A percentile compares a stretch with the other conserved stretches of the same genome.
phyloP scores from a whole-genome alignment of 129 eudicot species.

The Kitagawia praeruptora region DNA sequence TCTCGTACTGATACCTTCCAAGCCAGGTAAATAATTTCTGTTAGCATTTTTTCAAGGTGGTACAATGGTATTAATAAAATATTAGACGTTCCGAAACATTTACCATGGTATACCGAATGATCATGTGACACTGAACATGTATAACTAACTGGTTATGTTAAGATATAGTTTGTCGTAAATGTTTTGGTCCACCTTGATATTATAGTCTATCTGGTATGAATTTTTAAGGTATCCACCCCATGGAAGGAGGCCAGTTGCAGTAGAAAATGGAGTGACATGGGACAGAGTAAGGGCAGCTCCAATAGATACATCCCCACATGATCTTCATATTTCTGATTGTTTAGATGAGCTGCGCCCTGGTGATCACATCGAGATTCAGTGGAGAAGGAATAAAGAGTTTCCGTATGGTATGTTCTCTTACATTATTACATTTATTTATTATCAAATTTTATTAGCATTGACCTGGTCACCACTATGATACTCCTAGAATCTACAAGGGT shows the following conservation, averaged over 20 bases:
- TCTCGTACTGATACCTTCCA: conserved; percentile 60
- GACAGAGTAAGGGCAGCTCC: conserved; percentile 73
- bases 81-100: background rate
- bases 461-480: background rate
- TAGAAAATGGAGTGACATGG: conserved; percentile 71
- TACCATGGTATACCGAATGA: background rate
- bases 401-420: conserved; percentile 63
- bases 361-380: conserved; percentile 86
- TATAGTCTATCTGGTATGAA: background rate
- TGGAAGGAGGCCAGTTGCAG: conserved; percentile 71
- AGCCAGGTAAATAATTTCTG: conserved; percentile 48
- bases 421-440: background rate
- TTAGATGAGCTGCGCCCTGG: conserved; percentile 55
- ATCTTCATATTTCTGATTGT: conserved; percentile 70
- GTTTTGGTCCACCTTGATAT: background rate
- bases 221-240: conserved; percentile 80
- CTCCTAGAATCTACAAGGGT: background rate
- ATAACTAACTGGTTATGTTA: no score
- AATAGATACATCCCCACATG: conserved; percentile 55
- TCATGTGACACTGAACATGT: background rate
- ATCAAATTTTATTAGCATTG: background rate
- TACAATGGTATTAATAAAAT: background rate
- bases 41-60: background rate
- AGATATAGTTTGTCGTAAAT: background rate
- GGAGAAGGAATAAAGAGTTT: conserved; percentile 91